Base-by-base conservation (phyloP, 169 alveolate genomes). In the Plasmodium vivax region DNA sequence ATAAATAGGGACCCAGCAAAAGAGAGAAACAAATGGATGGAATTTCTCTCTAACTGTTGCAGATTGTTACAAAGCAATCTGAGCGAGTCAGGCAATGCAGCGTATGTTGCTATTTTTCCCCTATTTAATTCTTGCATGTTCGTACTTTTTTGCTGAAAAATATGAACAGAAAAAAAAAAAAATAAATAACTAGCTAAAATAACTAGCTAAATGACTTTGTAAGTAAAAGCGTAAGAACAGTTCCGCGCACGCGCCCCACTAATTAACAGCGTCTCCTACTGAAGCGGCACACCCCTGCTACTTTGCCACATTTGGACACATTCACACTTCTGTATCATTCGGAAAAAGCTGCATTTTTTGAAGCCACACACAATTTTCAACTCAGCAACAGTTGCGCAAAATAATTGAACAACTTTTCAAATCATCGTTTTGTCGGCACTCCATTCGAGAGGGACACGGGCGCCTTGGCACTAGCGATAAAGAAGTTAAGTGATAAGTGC, bases 1-100 rank as follows among this genome's bases (percentile, higher is more conserved):
- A 51, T 47, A 85, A 45, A 85, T 51, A 81, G 56, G 93, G 79
- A 85, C 73, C 75, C 79, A 32, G 38, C 43, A 51, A 51, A 51
- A 51, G 62, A 51, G 62, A 51, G 62, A 51, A 51, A 51, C 7
- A 51, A 51, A 51, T 51, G 62, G n/a, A 27, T 74, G 41, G 34
- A 30, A 27, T 51, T 14, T 43, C 19, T 41, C 92, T 19, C 41
- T 34, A 34, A 10, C 7, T 32, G 47, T 27, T 54, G 77, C 14
- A 71, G 19, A 84, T 8, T n/a, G 51, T 84, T 43, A 10, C 16
- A 36, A 19, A 71, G 34, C 38, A 27, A 71, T 12, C 32, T 41
- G 82, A 30, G 72, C 92, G 75, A 73, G 83, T 68, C 71, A 14
- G 73, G 54, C 38, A 71, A 84, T 41, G 71, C 36, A 43, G 34